phyloP scores from a whole-genome alignment of 108 stramenopile species.

The Mediolabrus comicus region DNA sequence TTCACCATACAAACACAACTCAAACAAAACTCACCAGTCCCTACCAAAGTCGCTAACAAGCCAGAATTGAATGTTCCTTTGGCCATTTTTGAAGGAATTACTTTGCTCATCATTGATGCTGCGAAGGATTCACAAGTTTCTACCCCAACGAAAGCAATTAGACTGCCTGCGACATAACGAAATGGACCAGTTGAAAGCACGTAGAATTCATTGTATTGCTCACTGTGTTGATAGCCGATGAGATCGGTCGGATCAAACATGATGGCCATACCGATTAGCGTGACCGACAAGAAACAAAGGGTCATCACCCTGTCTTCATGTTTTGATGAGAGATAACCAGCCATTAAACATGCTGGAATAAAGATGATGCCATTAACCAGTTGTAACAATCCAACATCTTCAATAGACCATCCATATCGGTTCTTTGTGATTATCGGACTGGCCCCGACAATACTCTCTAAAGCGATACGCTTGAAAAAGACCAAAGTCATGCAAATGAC shows the following conservation, averaged over 20 bases:
- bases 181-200: slow-evolving; percentile 28
- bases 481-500: slow-evolving; percentile 49
- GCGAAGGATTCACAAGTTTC: slow-evolving; percentile 43
- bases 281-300: slow-evolving; percentile 32
- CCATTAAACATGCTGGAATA: slow-evolving; percentile 34
- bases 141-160: slow-evolving; percentile 37
- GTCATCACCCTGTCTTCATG: slow-evolving; percentile 39
- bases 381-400: slow-evolving; percentile 37
- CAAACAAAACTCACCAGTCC: too few species aligned
- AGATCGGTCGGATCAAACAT: slow-evolving; percentile 33
- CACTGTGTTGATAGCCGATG: slow-evolving; percentile 16
- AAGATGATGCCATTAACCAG: slow-evolving; percentile 44
- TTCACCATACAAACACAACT: too few species aligned
- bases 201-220: slow-evolving; percentile 28
- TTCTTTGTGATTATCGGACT: slow-evolving; percentile 44
- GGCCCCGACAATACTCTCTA: slow-evolving; percentile 44
- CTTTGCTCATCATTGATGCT: slow-evolving; percentile 44
- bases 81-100: slow-evolving; percentile 39
- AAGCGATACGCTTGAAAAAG: slow-evolving; percentile 40
- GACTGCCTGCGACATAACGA: slow-evolving; percentile 36
- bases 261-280: slow-evolving; percentile 33
- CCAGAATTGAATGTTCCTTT: slow-evolving; percentile 49
- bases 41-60: slow-evolving; percentile 20
- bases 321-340: slow-evolving; percentile 33
- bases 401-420: slow-evolving; percentile 44